These are phyloP conservation scores for Plasmodium falciparum DNA, from an alignment of 169 alveolate species.

Conservation along the genomic window DNA sequence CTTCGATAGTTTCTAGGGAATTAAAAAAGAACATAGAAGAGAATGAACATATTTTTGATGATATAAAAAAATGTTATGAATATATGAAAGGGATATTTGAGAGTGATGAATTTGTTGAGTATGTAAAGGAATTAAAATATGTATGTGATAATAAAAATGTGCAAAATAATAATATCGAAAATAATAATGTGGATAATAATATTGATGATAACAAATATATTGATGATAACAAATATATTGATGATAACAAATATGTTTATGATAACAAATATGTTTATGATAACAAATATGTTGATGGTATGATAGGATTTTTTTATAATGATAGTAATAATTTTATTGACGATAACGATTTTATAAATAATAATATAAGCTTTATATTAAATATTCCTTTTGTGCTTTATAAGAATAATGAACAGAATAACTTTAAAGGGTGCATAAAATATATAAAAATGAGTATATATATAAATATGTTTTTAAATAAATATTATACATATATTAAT, in stretches of 20 bases:
- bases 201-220: background rate
- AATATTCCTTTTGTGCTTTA: conserved; percentile 57
- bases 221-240: background rate
- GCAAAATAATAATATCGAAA: too few relatives aligned
- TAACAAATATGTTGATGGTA: too few relatives aligned
- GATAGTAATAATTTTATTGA: background rate
- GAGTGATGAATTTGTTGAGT: conserved; percentile 11
- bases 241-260: too few relatives aligned
- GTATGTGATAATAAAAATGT: too few relatives aligned
- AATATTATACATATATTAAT: conserved; percentile 1
- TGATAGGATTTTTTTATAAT: too few relatives aligned
- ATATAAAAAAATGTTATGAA: conserved; percentile 27
- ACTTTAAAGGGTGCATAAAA: conserved; percentile 38
- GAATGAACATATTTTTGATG: conserved; percentile 21
- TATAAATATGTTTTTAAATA: conserved; percentile 11
- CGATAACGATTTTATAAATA: background rate
- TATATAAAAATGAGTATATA: conserved; percentile 26
- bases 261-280: too few relatives aligned
- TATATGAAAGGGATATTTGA: conserved; percentile 38
- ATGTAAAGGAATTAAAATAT: conserved; percentile 24
- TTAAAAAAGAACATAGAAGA: conserved; percentile 38
- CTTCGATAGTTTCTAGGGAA: conserved; percentile 43
- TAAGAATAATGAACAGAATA: conserved; percentile 43
- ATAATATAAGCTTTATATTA: conserved; percentile 15
- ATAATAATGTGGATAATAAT: too few relatives aligned